Conservation (phyloP, 1,139 yeast species). For the Diutina sp. region DNA sequence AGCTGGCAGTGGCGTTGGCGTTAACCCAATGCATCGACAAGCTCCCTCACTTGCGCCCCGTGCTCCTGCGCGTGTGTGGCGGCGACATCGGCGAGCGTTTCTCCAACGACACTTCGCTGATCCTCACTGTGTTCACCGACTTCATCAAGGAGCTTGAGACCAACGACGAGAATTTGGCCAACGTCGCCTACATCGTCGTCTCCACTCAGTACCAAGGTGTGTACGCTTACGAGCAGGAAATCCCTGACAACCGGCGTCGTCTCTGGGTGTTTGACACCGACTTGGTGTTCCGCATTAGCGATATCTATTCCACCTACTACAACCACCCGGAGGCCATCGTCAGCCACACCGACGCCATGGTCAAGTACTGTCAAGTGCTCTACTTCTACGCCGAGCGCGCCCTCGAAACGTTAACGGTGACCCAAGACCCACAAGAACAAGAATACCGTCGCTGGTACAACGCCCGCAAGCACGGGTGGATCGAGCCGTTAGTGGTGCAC, state of each 20-base stretch:
- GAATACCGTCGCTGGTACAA: slow-evolving; percentile 26
- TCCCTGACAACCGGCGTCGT: slow-evolving; percentile 6
- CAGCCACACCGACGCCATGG: slow-evolving; percentile 8
- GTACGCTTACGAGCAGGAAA: slow-evolving; percentile 14
- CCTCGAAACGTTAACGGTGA: slow-evolving; percentile 22
- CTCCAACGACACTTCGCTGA: slow-evolving; percentile 15
- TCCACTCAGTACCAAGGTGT: slow-evolving; percentile 29
- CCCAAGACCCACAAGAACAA: slow-evolving; percentile 11
- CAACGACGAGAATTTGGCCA: slow-evolving; percentile 12
- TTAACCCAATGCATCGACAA: neutral
- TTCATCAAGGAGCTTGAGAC: slow-evolving; percentile 16
- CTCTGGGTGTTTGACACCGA: slow-evolving; percentile 29
- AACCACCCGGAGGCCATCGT: neutral
- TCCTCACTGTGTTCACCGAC: slow-evolving; percentile 22
- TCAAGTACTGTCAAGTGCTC: slow-evolving; percentile 19
- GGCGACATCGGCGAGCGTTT: slow-evolving; percentile 14
- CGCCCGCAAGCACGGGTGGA: slow-evolving; percentile 32
- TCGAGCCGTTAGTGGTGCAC: slow-evolving; percentile 33
- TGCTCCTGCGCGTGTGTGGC: neutral
- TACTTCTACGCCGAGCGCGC: slow-evolving; percentile 27
- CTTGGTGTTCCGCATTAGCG: slow-evolving; percentile 19
- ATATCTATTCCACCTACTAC: slow-evolving; percentile 9
- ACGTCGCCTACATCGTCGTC: slow-evolving; percentile 19
- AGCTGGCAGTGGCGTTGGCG: slow-evolving; percentile 35
- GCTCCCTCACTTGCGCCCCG: neutral